Base-by-base conservation (phyloP, 177 flowering plant species). In the Vitis hybrid region DNA sequence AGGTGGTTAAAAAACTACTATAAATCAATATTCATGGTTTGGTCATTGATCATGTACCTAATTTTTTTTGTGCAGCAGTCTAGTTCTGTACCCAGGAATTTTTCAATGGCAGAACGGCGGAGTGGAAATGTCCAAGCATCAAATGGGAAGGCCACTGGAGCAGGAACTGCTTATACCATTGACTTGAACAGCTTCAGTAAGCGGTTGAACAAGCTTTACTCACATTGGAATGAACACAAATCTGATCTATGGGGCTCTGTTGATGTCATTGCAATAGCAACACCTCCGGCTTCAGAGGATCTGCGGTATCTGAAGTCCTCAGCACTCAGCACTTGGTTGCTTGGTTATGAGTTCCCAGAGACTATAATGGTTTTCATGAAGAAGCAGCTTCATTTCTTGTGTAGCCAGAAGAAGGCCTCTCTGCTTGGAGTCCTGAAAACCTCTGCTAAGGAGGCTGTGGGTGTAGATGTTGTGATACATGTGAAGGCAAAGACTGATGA, bases 281-380 rank as follows among this genome's bases (percentile, higher is more conserved):
- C 93, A 1, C 95, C 97, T 65, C 93, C 95, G 4, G 65, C 80
- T 11, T 90, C 93, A 2, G 89, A 90, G 7, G 95, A 89, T 57
- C 70, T 92, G 55, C 83, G 93, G n/a, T 92, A 90, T 56, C 75
- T 90, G 68, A 92, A 92, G 71, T 90, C 93, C 0, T 89, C 91
- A 1, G 92, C 95, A 2, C 56, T 92, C 52, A 85, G 89, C 65
- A 79, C 86, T 14, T 92, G 97, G 97, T 63, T 92, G 72, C 77
- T 90, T 60, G 95, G 92, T n/a, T 86, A 84, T 71, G 95, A 89
- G 75, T 90, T 92, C 72, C 93, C 95, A 0, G 95, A 92, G 70
- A 89, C 95, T 18, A 86, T 92, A 27, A 89, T 92, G 87, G 92
- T 90, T 64, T 90, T 92, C 78, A 81, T 72, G 69, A 76, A 76